Evolutionary conservation across 2,329 filamentous ascomycete species (phyloP), one percentile per base, ranked within the genome.

Genomic region (Dryadomyces quercus-mongolicae): DNA sequence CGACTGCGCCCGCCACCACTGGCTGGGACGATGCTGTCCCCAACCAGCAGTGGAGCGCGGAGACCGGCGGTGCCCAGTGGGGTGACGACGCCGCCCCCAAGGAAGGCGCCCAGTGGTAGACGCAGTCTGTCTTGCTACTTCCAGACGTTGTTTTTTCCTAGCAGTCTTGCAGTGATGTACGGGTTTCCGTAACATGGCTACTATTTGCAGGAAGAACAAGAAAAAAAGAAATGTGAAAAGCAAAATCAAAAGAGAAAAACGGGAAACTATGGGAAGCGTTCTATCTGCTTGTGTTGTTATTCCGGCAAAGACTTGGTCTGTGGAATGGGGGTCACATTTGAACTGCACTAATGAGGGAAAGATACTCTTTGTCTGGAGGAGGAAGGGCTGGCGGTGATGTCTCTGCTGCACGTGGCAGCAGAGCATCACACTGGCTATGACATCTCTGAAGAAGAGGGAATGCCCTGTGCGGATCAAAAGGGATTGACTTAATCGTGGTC

Each of bases 301-400:
- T 21, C n/a, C 51, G 43, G 43, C 40, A 21, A 36, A 34, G 20
- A 10, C 9, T 10, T 18, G 42, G 16, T 20, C 42, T 34, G n/a
- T 42, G 55, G 56, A 55, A 51, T 51, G 31, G 50, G 60, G 63
- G 72, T 72, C 73, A 9, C 77, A 76, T 65, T 81, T 81, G 77
- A 77, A 63, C 73, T 76, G 85, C 83, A 85, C 90, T 96, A 78
- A 96, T 86, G 91, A 96, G 90, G 92, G 92, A 97, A 97, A 97
- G 92, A 97, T 90, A 95, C 85, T 89, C 80, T 54, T 54, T 69
- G 68, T 69, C 18, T 6, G 3, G 46, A 36, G 3, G 46, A 36
- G 25, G 38, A 16, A 34, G 5, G 44, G 25, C 13, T n/a, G 21
- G 22, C 48, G 36, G 18, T 20, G 40, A 15, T 18, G 18, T 9